Base-by-base conservation (phyloP, 2,329 filamentous ascomycete species). In the Nemania bipapillata region DNA sequence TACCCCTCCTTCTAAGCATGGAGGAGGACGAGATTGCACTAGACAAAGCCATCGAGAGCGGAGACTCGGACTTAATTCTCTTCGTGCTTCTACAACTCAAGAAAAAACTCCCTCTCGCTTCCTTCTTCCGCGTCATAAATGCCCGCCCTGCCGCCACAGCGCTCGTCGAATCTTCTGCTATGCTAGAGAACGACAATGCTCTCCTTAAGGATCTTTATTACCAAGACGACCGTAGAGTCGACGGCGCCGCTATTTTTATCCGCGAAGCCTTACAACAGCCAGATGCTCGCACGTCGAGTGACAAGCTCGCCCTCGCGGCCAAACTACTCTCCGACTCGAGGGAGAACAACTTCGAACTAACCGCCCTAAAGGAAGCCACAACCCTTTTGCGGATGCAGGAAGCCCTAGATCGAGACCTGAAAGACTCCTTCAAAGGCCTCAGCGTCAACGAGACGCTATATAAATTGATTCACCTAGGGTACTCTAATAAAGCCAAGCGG, bases 151-250 rank as follows among this genome's bases (percentile, higher is more conserved):
- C 93, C 28, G 96, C 96, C 3, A 94, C 93, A 1, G 93, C 96
- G 0, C 87, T 99, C 11, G 92, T 99, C 26, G 96, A 99, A 80
- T 88, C 93, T 1, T 91, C 91, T 0, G 95, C 96, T 0, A 78
- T 82, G 52, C 85, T 87, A 58, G 89, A 92, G 58, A 83, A 81
- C 22, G 91, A 97, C 75, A 94, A 97, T 74, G 86, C 88, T 0
- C 81, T 99, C 24, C 87, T 99, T 28, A 99, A 98, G 77, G 96
- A 98, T 77, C 84, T 99, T 3, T 99, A 96, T 82, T 99, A 99
- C 79, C 96, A 98, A 81, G 96, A 98, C 75, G 96, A 99, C 78
- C 89, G 95, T 4, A 89, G 94, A 3, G 84, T 94, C 4, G 96
- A 98, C 72, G 94, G 96, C 2, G 92, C 95, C 0, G 92, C 93